Percentiles rank a stretch among this genome's conserved stretches.
phyloP scores from a whole-genome alignment of 257 asterid genomes.

The Avicennia marina region DNA sequence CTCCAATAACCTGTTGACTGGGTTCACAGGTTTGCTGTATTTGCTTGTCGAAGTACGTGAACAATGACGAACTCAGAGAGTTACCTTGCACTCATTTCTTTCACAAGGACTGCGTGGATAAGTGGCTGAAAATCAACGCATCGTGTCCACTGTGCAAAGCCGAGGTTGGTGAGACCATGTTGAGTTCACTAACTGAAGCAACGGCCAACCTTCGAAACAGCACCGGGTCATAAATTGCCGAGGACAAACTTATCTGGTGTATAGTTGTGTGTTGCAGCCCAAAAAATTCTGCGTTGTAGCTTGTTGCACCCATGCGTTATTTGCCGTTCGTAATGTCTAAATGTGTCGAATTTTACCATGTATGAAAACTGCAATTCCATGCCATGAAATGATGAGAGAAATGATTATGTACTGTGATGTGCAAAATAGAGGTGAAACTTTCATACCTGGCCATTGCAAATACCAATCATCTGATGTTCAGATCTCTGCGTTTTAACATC shows the following conservation, averaged over 20 bases:
- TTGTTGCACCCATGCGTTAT: too few relatives aligned
- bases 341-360: too few relatives aligned
- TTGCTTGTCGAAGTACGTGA: constrained; percentile 78
- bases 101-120: constrained; percentile 93
- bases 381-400: background rate
- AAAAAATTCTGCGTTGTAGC: too few relatives aligned
- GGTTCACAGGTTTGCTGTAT: constrained; percentile 92
- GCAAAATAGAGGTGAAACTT: too few relatives aligned
- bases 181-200: constrained; percentile 56
- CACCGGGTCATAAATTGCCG: background rate
- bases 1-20: too few relatives aligned
- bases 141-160: constrained; percentile 94
- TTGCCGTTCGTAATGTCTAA: too few relatives aligned
- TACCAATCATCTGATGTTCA: too few relatives aligned
- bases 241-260: too few relatives aligned
- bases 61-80: constrained; percentile 87
- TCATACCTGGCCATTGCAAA: too few relatives aligned
- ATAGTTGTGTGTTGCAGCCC: too few relatives aligned
- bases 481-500: too few relatives aligned
- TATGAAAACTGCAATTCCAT: background rate
- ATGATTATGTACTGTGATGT: too few relatives aligned
- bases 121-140: constrained; percentile 91
- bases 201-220: constrained; percentile 49
- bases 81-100: constrained; percentile 84
- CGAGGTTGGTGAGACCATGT: constrained; percentile 71